Base-by-base conservation (phyloP, 768 basidiomycete species). In the Agaricus sinodeliciosus region DNA sequence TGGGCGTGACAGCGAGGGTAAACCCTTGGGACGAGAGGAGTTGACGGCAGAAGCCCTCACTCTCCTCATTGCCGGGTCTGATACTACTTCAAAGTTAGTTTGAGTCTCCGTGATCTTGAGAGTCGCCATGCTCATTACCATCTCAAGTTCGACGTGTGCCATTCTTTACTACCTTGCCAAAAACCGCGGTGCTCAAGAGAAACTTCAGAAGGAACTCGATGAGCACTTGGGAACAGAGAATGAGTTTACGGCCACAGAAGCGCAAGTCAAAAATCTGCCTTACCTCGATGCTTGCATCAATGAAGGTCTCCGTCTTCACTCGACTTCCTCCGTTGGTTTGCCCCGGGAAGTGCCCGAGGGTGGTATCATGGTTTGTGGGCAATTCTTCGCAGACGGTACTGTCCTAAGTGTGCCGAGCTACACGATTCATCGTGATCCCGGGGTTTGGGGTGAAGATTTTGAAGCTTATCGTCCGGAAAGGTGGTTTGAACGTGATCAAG, bases 31-130 rank as follows among this genome's bases (percentile, higher is more conserved):
- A 0, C 74, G 76, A 25, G 82, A 81, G 59, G 94, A 95, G 63
- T 69, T 96, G 51, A 95, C 91, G 0, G 92, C 92, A 0, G 94
- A 96, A 70, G 86, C 87, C 42, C 67, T 90, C 16, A 92, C 91
- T 0, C 80, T 92, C 44, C 76, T 94, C 15, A 92, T 94, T 57
- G 90, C 90, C 5, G 92, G 92, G 1, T 88, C 86, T 3, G 93
- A 96, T 61, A 96, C 93, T 1, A 95, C 94, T 0, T 93, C 92
- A 43, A 96, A 95, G 89, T 90, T 59, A 55, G 84, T 63, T 18
- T 22, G 37, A 27, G 5, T 39, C 39, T 27, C 26, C 54, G 49
- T 11, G 31, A 7, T 25, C 44, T 9, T 19, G 28, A 13, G 2
- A 1, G 36, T 22, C n/a, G 22, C 26, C 13, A 19, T 26, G n/a